Evolutionary conservation across 2,329 filamentous ascomycete genomes (phyloP), one percentile per base, ranked within the genome.

Genomic region (Aspergillus sp.): DNA sequence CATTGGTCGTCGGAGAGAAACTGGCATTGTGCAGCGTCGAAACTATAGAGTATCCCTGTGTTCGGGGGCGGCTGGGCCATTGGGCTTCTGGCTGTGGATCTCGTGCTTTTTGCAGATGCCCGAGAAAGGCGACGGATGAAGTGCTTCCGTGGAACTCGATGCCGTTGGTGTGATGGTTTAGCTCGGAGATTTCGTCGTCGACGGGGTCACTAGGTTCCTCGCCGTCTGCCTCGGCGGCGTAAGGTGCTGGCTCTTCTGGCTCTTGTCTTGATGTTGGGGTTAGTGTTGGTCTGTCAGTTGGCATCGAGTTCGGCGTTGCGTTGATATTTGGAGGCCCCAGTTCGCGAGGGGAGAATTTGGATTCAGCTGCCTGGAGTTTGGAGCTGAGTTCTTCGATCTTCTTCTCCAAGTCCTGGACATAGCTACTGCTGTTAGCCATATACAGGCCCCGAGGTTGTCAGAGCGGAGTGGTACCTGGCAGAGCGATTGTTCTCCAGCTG

Each of bases 101-200:
- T 56, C 53, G 52, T 3, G 64, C 59, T 52, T 69, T 72, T 55
- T 77, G 70, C 4, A 81, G 64, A 51, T 77, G 74, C 2, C 75
- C 77, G 9, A 81, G 69, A 2, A 79, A 71, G 4, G 79, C 77
- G 1, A 79, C 74, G 2, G 76, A 77, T 0, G 79, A 81, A 1
- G 78, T 78, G 57, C 74, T 79, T 4, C 79, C 79, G 57, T 81
- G 79, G 39, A 79, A 81, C 59, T 81, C 79, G 33, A 79, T 73
- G 53, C 73, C 75, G 27, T 74, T 75, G 0, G 78, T 82, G 45
- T 80, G 77, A 11, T 70, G 70, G 56, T 80, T 80, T 39, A 80
- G 68, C 27, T 78, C 77, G 4, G 72, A 74, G 41, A 80, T 71
- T 52, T 80, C 77, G 20, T 77, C 71, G 49, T 61, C 71, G 19